Evolutionary conservation across 2,329 filamentous ascomycete species (phyloP), one percentile per base, ranked within the genome.

Genomic region (Dactylonectria macrodidyma): DNA sequence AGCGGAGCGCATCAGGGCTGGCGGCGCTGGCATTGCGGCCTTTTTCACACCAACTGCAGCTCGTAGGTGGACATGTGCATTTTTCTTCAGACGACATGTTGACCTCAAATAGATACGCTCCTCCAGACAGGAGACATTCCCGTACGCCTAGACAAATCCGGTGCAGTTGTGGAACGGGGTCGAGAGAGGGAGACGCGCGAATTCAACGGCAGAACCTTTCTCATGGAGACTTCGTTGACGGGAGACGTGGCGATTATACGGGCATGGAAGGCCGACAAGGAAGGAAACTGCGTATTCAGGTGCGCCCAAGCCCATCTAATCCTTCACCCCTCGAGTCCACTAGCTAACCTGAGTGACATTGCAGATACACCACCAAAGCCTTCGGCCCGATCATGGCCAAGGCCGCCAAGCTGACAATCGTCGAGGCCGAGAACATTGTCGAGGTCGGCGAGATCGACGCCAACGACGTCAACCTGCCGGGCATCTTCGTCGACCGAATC

Each of bases 381-480:
- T 95, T 94, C 71, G 92, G 90, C 1, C 88, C 89, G 6, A 87
- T 93, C 69, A 94, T 95, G 92, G 94, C 92, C 67, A 95, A 95
- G 81, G 93, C 93, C 0, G 94, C 93, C 1, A 89, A 87, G 55
- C 77, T 93, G 46, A 92, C 93, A 30, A 95, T 97, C 47, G 93
- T 96, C 44, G 94, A 97, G 78, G 94, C 94, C 1, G 94, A 97
- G 65, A 87, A 95, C 70, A 94, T 97, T 66, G 94, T 97, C 59
- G 89, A 92, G 2, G 81, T 90, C 1, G 94, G 94, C 26, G 88
- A 89, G 2, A 91, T 97, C 46, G 87, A 91, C 60, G 90, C 94
- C 3, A 91, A 93, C 67, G 88, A 91, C 50, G 90, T 97, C 5
- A 91, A 96, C 76, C 85, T 97, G 3, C 93, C 93, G 0, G 93